Evolutionary conservation across 1,284 basidiomycete species (phyloP).

Genomic region (Cystobasidium pallidum): DNA sequence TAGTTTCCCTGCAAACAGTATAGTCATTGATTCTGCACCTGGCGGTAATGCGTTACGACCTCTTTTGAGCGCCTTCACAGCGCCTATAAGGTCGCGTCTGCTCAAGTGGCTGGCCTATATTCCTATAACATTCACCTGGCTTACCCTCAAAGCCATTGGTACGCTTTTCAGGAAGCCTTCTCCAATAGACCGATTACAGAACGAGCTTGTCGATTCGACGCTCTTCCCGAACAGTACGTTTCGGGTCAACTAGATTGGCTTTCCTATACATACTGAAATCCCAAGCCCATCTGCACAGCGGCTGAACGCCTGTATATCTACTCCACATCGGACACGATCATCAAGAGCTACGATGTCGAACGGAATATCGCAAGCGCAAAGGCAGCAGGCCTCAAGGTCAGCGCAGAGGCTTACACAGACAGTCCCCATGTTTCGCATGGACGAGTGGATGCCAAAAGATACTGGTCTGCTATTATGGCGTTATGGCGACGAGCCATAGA

Average conservation of each 20-base stretch:
- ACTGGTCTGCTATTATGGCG: slow-evolving; percentile 15
- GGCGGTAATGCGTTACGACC: slow-evolving; percentile 25
- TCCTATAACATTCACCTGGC: slow-evolving; percentile 10
- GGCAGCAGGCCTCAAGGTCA: slow-evolving; percentile 5
- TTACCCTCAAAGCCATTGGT: neutral
- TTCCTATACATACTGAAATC: neutral
- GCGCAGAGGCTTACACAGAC: slow-evolving; percentile 18
- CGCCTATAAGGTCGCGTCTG: slow-evolving; percentile 7
- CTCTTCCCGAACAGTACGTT: slow-evolving; percentile 13
- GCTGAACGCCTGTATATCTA: slow-evolving; percentile 40
- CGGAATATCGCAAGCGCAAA: slow-evolving; percentile 19
- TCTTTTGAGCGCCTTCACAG: slow-evolving; percentile 35
- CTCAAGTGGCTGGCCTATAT: neutral
- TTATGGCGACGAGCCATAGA: slow-evolving; percentile 26
- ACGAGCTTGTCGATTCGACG: slow-evolving; percentile 17
- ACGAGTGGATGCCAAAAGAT: slow-evolving; percentile 32
- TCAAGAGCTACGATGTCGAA: slow-evolving; percentile 31
- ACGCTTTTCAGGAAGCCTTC: slow-evolving; percentile 4
- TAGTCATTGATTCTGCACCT: slow-evolving; percentile 39
- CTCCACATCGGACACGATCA: slow-evolving; percentile 29
- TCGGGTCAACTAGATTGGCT: no score
- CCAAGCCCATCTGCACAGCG: neutral
- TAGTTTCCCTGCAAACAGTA: slow-evolving; percentile 15
- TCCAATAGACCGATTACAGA: slow-evolving; percentile 19
- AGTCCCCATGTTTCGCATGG: slow-evolving; percentile 43